These are phyloP conservation scores for Ottelia alismoides DNA, from an alignment of 106 monocot genomes.

Conservation along the genomic window DNA sequence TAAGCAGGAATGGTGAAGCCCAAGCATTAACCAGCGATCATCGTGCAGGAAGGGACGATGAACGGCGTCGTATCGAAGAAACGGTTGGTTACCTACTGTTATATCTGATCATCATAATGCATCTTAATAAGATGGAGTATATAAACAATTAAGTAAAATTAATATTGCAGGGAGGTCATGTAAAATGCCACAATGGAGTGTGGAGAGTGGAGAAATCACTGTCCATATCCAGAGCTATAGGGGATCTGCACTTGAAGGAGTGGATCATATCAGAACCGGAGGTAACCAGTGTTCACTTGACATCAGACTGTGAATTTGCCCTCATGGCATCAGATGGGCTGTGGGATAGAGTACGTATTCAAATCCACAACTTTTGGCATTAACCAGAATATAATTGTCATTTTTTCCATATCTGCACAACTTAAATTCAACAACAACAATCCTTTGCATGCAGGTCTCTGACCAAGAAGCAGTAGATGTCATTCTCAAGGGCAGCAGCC, in stretches of 20 bases:
- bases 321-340: conserved; percentile 74
- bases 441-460: conserved; percentile 21
- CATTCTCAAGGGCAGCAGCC: conserved; percentile 12
- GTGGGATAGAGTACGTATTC: conserved; percentile 53
- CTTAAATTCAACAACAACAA: no score
- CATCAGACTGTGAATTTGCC: conserved; percentile 35
- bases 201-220: conserved; percentile 73
- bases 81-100: conserved; percentile 25
- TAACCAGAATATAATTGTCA: not conserved
- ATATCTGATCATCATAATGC: no score
- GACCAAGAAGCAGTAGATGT: conserved; percentile 64
- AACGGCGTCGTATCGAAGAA: conserved; percentile 42
- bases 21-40: conserved; percentile 50
- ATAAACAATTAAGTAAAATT: no score
- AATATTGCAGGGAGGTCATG: conserved; percentile 53
- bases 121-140: no score
- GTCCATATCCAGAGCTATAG: conserved; percentile 65
- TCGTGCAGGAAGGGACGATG: conserved; percentile 33
- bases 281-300: conserved; percentile 19
- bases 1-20: conserved; percentile 36
- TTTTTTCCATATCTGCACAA: not conserved
- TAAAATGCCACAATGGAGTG: conserved; percentile 38
- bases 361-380: not conserved
- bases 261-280: conserved; percentile 78
- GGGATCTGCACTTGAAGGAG: conserved; percentile 48